Percentiles rank a stretch among this genome's conserved stretches.
Conservation (phyloP, 148 eudicot species). For the Amaranthus cruentus region DNA sequence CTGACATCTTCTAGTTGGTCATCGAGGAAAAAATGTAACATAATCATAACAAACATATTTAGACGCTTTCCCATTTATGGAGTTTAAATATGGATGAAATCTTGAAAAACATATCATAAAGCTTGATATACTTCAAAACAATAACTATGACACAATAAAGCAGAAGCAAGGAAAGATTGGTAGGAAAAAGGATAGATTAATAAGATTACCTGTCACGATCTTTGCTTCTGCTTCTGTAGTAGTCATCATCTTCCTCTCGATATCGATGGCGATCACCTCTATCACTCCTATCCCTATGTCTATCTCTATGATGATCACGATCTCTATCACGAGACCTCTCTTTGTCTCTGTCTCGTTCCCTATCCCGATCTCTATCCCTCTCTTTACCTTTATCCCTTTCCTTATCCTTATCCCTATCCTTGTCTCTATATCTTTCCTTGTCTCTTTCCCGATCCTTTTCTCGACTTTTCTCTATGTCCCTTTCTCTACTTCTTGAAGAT, state of each 20-base stretch:
- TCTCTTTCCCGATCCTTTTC: conserved; percentile 35
- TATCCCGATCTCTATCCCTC: conserved; percentile 34
- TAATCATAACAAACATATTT: background rate
- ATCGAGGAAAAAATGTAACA: background rate
- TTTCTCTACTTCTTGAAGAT: conserved; percentile 54
- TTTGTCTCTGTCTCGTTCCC: conserved; percentile 32
- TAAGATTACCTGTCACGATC: conserved; percentile 62
- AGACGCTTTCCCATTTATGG: background rate
- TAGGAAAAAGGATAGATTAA: background rate
- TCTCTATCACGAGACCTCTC: conserved; percentile 32
- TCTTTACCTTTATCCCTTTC: conserved; percentile 39
- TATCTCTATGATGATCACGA: conserved; percentile 48
- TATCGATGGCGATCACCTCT: conserved; percentile 49
- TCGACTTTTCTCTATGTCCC: conserved; percentile 24
- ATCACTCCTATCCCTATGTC: conserved; percentile 59
- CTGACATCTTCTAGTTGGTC: background rate
- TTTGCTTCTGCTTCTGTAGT: conserved; percentile 52
- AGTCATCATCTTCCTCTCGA: conserved; percentile 58
- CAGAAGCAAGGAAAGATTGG: background rate
- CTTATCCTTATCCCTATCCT: conserved; percentile 32
- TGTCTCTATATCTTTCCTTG: conserved; percentile 34
- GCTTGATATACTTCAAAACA: background rate
- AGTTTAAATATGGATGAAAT: background rate
- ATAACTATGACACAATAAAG: background rate
- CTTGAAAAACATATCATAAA: background rate